phyloP scores from a whole-genome alignment of 768 basidiomycete genomes.

The Harrya chromipes region DNA sequence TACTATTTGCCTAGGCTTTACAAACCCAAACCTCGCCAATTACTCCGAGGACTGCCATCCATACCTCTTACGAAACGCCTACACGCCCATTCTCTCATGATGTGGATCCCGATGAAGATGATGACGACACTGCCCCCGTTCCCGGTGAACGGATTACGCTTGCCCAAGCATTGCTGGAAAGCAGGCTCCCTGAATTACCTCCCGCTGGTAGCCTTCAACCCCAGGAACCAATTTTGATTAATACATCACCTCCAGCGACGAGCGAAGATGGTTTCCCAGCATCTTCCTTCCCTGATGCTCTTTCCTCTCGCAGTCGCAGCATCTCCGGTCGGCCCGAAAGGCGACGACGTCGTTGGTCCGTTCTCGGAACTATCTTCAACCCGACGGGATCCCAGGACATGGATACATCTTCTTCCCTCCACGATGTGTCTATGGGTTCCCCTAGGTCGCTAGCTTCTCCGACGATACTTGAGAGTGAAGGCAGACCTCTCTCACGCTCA shows the following conservation, averaged over 20 bases:
- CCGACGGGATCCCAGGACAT: constrained; percentile 23
- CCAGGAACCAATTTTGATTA: constrained; percentile 67
- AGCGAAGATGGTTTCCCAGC: constrained; percentile 45
- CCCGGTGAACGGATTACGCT: constrained; percentile 65
- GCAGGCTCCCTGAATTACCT: constrained; percentile 70
- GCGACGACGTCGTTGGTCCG: constrained; percentile 70
- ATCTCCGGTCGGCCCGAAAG: constrained; percentile 33
- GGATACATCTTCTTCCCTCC: constrained; percentile 27
- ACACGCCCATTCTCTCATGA: constrained; percentile 37
- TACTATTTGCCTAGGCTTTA: constrained; percentile 61
- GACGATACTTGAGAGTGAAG: constrained; percentile 16
- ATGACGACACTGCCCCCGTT: constrained; percentile 40
- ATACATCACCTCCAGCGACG: constrained; percentile 38
- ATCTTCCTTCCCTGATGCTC: constrained; percentile 47
- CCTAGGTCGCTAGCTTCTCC: constrained; percentile 16
- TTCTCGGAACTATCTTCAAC: constrained; percentile 49
- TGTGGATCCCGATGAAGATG: constrained; percentile 55
- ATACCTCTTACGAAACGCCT: constrained; percentile 19
- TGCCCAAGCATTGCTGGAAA: constrained; percentile 72
- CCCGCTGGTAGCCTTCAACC: constrained; percentile 62
- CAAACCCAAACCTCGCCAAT: constrained; percentile 38
- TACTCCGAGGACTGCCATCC: constrained; percentile 20
- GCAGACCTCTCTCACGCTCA: constrained; percentile 25
- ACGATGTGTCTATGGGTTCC: constrained; percentile 17
- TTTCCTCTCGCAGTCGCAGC: constrained; percentile 32